Evolutionary conservation across 2,329 filamentous ascomycete species (phyloP).

Genomic region (Capronia americana): DNA sequence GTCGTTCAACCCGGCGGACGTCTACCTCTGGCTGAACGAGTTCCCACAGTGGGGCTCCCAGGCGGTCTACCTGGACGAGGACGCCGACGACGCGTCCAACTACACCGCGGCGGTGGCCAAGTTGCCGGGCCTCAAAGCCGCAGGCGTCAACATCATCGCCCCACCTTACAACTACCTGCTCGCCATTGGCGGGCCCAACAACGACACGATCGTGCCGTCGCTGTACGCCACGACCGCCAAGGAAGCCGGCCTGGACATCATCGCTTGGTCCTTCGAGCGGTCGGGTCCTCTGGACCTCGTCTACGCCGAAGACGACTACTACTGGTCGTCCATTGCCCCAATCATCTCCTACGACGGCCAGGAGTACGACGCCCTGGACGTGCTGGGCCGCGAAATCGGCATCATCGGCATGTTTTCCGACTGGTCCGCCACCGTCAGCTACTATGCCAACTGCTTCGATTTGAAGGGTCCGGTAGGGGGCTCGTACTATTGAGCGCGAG

Average conservation of each 20-base stretch:
- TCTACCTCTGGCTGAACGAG: constrained; percentile 70
- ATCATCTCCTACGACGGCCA: constrained; percentile 69
- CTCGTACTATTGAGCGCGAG: constrained; percentile 8
- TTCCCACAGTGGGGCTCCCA: constrained; percentile 67
- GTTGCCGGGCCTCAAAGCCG: constrained; percentile 61
- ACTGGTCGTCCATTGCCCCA: constrained; percentile 59
- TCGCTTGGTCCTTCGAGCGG: constrained; percentile 73
- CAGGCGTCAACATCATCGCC: constrained; percentile 67
- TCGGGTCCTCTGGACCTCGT: constrained; percentile 65
- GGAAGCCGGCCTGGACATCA: constrained; percentile 67
- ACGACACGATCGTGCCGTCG: constrained; percentile 63
- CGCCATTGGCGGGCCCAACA: constrained; percentile 55
- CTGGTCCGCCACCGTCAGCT: constrained; percentile 72
- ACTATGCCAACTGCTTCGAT: constrained; percentile 74
- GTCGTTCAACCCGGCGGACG: constrained; percentile 68
- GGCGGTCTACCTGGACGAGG: constrained; percentile 70
- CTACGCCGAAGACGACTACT: constrained; percentile 57
- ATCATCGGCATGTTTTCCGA: constrained; percentile 70
- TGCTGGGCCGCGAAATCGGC: constrained; percentile 66
- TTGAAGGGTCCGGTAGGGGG: constrained; percentile 34
- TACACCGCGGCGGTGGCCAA: constrained; percentile 63
- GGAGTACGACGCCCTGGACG: constrained; percentile 69
- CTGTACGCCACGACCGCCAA: constrained; percentile 67
- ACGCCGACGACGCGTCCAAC: constrained; percentile 60
- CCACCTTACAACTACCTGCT: constrained; percentile 70